Percentiles rank a stretch among this genome's conserved stretches.
Conservation (phyloP, 257 asterid genomes). For the Cynanchum wilfordii region DNA sequence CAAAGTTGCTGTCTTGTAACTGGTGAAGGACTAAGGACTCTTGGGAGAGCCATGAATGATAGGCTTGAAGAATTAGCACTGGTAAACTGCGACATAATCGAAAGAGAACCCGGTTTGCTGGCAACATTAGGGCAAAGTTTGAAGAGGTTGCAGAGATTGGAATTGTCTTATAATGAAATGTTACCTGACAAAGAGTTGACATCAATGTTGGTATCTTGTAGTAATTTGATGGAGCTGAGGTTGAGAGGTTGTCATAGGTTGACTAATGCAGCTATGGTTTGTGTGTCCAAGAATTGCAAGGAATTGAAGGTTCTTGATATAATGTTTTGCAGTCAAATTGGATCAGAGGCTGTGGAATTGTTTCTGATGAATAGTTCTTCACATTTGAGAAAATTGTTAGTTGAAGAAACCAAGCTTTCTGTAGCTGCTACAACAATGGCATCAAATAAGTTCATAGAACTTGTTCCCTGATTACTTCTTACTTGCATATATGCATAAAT, state of each 20-base stretch:
- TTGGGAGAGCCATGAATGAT: conserved; percentile 33
- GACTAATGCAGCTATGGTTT: conserved; percentile 25
- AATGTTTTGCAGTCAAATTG: conserved; percentile 41
- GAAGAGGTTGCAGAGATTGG: conserved; percentile 53
- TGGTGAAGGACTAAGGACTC: conserved; percentile 56
- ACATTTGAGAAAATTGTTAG: conserved; percentile 39
- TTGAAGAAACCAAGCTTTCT: conserved; percentile 56
- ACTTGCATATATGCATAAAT: neutral
- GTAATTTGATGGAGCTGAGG: conserved; percentile 47
- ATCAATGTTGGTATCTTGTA: conserved; percentile 63
- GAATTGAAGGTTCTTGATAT: conserved; percentile 44
- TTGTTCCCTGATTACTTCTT: conserved; percentile 31
- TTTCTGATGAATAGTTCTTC: conserved; percentile 31
- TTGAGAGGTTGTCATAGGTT: conserved; percentile 58
- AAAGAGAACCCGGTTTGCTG: conserved; percentile 60
- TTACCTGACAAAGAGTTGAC: conserved; percentile 60
- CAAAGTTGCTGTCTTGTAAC: conserved; percentile 69
- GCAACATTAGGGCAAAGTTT: conserved; percentile 57
- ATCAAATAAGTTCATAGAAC: conserved; percentile 32
- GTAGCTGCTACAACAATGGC: conserved; percentile 33
- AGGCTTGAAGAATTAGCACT: conserved; percentile 56
- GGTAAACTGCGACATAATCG: conserved; percentile 60
- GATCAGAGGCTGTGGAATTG: conserved; percentile 42
- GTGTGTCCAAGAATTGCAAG: conserved; percentile 44
- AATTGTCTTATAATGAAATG: conserved; percentile 65